Conservation (phyloP, 202 grass and related monocot genomes). For the Bolboschoenoplectus hybrid region DNA sequence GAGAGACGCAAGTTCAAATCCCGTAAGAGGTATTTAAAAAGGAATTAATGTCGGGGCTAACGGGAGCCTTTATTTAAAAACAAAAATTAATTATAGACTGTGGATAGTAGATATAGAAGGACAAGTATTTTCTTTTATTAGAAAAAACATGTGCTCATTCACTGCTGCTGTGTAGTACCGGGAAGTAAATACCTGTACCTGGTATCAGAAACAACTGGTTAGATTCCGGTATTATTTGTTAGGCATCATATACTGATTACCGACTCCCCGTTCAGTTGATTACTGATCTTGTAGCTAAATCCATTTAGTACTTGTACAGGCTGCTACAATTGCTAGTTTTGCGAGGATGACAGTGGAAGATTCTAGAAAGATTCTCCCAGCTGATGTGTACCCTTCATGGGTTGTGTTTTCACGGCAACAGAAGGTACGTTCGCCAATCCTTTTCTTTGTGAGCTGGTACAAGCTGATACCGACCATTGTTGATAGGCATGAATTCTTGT, state of each 20-base stretch:
- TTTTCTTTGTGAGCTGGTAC: neutral
- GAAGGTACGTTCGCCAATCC: conserved; percentile 48
- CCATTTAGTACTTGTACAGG: conserved; percentile 49
- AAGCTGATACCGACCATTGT: neutral
- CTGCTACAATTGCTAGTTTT: conserved; percentile 80
- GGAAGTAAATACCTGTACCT: neutral
- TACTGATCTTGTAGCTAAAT: neutral
- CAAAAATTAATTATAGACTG: neutral
- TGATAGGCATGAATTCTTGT: neutral
- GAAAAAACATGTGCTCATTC: neutral
- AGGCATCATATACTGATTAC: neutral
- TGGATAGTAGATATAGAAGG: neutral
- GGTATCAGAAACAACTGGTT: neutral
- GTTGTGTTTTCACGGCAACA: conserved; percentile 86
- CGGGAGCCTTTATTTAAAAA: no score
- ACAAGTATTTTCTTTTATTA: neutral
- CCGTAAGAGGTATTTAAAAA: no score
- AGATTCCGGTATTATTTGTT: neutral
- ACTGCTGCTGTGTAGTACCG: neutral
- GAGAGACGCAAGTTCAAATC: no score
- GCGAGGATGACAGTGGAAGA: conserved; percentile 93
- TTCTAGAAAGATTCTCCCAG: conserved; percentile 81
- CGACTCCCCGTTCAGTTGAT: neutral
- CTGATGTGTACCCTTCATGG: conserved; percentile 79
- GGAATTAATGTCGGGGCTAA: no score